Conservation (phyloP, 1,284 basidiomycete genomes). For the Rhizoctonia solani region DNA sequence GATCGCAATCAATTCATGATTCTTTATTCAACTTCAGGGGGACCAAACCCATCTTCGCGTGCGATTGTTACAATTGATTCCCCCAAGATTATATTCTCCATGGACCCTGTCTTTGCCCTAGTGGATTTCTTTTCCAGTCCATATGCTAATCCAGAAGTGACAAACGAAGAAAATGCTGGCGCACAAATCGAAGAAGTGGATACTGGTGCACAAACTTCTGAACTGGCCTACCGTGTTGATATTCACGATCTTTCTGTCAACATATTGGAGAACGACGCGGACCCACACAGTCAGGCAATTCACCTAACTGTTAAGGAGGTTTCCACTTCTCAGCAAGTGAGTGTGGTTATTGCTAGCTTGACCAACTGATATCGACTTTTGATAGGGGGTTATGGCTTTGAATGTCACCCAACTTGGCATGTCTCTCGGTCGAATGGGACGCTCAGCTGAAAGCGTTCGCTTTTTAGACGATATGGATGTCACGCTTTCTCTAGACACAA, state of each 20-base stretch:
- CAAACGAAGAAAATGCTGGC: constrained; percentile 34
- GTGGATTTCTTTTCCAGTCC: constrained; percentile 82
- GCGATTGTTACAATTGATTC: constrained; percentile 91
- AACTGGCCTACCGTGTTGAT: constrained; percentile 75
- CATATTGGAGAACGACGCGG: constrained; percentile 84
- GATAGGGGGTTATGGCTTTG: constrained; percentile 79
- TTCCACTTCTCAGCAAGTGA: constrained; percentile 88
- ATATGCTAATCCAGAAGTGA: constrained; percentile 46
- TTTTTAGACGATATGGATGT: constrained; percentile 95
- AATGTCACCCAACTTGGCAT: constrained; percentile 87
- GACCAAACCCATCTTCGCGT: constrained; percentile 61
- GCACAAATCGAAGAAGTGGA: too few relatives aligned
- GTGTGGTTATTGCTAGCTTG: constrained; percentile 16
- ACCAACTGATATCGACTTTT: constrained; percentile 7
- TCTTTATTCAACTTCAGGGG: constrained; percentile 78
- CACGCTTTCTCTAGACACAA: constrained; percentile 84
- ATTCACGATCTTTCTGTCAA: constrained; percentile 90
- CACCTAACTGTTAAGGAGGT: constrained; percentile 84
- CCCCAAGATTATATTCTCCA: constrained; percentile 90
- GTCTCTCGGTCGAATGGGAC: constrained; percentile 92
- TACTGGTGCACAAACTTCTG: constrained; percentile 45
- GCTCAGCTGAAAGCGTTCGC: constrained; percentile 78
- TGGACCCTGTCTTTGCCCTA: constrained; percentile 90
- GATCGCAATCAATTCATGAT: constrained; percentile 90
- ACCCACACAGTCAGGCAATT: constrained; percentile 85